A percentile compares a stretch with the other conserved stretches of the same genome.
Conservation (phyloP, 306 rosid genomes). For the Lathyrus tuberosus region DNA sequence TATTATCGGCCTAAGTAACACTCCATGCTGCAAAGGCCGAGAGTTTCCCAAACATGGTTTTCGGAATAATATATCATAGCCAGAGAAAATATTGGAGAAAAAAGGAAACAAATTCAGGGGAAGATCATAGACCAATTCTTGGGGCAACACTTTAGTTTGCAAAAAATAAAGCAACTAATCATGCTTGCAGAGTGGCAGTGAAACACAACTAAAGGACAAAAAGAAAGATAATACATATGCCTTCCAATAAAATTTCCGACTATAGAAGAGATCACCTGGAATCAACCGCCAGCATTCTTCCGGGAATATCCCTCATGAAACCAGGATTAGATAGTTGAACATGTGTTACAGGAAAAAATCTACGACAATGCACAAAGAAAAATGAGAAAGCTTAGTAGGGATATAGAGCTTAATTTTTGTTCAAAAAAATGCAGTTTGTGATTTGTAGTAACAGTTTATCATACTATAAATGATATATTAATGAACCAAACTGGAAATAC, state of each 20-base stretch:
- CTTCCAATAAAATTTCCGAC: constrained; percentile 27
- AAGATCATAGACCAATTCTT: constrained; percentile 15
- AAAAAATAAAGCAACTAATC: constrained; percentile 15
- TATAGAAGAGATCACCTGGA: constrained; percentile 59
- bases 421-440: constrained; percentile 9
- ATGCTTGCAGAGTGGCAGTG: constrained; percentile 20
- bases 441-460: constrained; percentile 10
- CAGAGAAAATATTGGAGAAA: not conserved
- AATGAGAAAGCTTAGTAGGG: constrained; percentile 23
- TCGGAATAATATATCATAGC: constrained; percentile 10
- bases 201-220: constrained; percentile 24
- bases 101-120: not conserved
- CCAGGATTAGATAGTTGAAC: constrained; percentile 86
- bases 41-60: not conserved
- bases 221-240: constrained; percentile 22
- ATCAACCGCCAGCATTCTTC: constrained; percentile 84
- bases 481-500: constrained; percentile 29
- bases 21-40: constrained; percentile 8
- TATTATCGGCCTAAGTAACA: constrained; percentile 15
- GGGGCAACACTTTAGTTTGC: constrained; percentile 8
- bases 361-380: constrained; percentile 42
- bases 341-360: constrained; percentile 79
- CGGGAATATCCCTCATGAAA: constrained; percentile 69
- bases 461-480: not conserved
- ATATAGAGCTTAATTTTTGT: constrained; percentile 7